These are phyloP conservation scores for Inosperma sp. DNA, from an alignment of 768 basidiomycete species.

Conservation along the genomic window DNA sequence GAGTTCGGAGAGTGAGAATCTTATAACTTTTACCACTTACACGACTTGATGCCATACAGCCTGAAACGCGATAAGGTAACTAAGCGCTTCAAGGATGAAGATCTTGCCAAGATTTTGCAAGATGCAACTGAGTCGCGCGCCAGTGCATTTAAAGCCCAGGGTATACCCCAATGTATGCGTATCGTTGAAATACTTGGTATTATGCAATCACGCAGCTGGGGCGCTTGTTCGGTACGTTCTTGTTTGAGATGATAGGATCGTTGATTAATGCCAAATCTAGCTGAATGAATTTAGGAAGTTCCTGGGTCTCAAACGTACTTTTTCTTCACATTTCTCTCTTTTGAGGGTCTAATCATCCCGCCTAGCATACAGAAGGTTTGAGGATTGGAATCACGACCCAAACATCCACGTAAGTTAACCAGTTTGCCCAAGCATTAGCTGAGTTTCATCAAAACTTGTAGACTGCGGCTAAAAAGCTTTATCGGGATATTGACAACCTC, in stretches of 20 bases:
- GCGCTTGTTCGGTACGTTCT: conserved; percentile 58
- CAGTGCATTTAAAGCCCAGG: conserved; percentile 63
- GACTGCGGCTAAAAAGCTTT: conserved; percentile 61
- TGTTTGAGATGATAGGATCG: not conserved
- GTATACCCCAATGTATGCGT: conserved; percentile 60
- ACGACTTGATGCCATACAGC: conserved; percentile 25
- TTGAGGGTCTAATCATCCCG: not conserved
- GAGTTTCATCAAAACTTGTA: conserved; percentile 21
- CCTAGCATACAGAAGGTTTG: conserved; percentile 59
- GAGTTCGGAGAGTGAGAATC: conserved; percentile 47
- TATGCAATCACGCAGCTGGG: conserved; percentile 62
- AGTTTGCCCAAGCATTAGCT: too few relatives aligned
- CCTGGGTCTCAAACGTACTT: conserved; percentile 62
- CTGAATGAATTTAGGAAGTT: conserved; percentile 72
- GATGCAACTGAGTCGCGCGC: conserved; percentile 56
- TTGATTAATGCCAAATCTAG: conserved; percentile 24
- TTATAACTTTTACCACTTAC: not conserved
- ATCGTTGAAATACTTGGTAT: conserved; percentile 69
- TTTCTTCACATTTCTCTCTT: not conserved
- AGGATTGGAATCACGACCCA: conserved; percentile 67
- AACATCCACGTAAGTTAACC: conserved; percentile 45
- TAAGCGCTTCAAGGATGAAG: conserved; percentile 58
- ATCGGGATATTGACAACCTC: conserved; percentile 70
- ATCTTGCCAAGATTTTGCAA: conserved; percentile 59
- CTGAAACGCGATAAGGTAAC: conserved; percentile 38